Conservation (phyloP, 345 rosid species). For the Rhodomyrtus tomentosa region DNA sequence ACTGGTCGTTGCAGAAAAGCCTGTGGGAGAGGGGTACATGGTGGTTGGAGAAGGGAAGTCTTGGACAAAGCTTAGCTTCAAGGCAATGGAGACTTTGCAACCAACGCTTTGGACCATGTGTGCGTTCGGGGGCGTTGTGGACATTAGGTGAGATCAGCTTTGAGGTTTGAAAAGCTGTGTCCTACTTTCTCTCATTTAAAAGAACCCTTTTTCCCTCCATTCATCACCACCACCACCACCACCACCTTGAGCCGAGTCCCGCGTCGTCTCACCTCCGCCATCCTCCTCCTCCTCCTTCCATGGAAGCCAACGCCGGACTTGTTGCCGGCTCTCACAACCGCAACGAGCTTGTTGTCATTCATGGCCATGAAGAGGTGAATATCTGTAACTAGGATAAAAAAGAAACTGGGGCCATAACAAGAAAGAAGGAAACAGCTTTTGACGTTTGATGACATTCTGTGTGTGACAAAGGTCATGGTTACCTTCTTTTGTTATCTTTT, state of each 20-base stretch:
- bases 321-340: constrained; percentile 99
- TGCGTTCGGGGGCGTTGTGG: background rate
- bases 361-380: constrained; percentile 87
- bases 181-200: constrained; percentile 2
- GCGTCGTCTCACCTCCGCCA: constrained; percentile 9
- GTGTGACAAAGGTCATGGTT: background rate
- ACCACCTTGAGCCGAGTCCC: background rate
- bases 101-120: constrained; percentile 30
- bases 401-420: background rate
- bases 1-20: background rate
- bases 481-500: background rate
- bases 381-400: background rate
- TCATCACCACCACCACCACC: background rate
- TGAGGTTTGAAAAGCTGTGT: background rate
- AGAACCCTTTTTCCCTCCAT: background rate
- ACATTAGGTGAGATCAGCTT: constrained; percentile 30
- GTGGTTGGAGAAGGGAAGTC: constrained; percentile 17
- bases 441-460: background rate
- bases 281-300: constrained; percentile 5
- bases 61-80: constrained; percentile 68
- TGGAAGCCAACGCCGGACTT: constrained; percentile 99
- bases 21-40: background rate
- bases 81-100: constrained; percentile 94
- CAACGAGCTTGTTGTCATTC: constrained; percentile 96
- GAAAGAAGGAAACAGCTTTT: background rate